Conservation (phyloP, 805 yeast species). For the Gaillardinia entomophila region DNA sequence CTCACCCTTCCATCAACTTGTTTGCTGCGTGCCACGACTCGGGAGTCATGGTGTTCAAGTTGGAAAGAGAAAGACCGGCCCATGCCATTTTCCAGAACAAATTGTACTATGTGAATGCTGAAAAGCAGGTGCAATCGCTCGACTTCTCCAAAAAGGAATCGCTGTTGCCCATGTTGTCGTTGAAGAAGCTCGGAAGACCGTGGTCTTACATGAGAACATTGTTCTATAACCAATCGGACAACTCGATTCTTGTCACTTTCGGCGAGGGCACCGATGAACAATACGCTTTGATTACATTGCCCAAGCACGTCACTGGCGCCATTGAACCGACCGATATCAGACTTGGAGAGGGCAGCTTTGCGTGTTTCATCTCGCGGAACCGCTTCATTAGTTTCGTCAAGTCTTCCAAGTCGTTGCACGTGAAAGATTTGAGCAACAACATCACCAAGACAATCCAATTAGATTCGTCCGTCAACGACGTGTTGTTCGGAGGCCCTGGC, state of each 20-base stretch:
- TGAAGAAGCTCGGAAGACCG: slow-evolving; percentile 77
- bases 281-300: slow-evolving; percentile 72
- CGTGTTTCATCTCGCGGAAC: slow-evolving; percentile 90
- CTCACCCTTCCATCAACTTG: slow-evolving; percentile 85
- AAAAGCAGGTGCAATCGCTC: slow-evolving; percentile 78
- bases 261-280: slow-evolving; percentile 62
- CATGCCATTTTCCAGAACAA: slow-evolving; percentile 65
- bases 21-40: slow-evolving; percentile 96
- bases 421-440: slow-evolving; percentile 76
- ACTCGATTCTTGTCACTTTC: slow-evolving; percentile 75
- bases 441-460: slow-evolving; percentile 76
- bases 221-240: slow-evolving; percentile 90
- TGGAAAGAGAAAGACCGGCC: slow-evolving; percentile 98
- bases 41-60: slow-evolving; percentile 96
- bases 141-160: slow-evolving; percentile 61
- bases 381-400: slow-evolving; percentile 80
- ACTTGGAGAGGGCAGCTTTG: slow-evolving; percentile 78
- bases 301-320: slow-evolving; percentile 89
- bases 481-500: slow-evolving; percentile 78
- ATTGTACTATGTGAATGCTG: slow-evolving; percentile 71
- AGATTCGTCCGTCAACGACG: slow-evolving; percentile 63
- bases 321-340: slow-evolving; percentile 80
- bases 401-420: slow-evolving; percentile 60
- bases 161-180: slow-evolving; percentile 72
- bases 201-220: slow-evolving; percentile 83